Conservation (phyloP, 805 yeast genomes). For the Starmerella tilneyi region DNA sequence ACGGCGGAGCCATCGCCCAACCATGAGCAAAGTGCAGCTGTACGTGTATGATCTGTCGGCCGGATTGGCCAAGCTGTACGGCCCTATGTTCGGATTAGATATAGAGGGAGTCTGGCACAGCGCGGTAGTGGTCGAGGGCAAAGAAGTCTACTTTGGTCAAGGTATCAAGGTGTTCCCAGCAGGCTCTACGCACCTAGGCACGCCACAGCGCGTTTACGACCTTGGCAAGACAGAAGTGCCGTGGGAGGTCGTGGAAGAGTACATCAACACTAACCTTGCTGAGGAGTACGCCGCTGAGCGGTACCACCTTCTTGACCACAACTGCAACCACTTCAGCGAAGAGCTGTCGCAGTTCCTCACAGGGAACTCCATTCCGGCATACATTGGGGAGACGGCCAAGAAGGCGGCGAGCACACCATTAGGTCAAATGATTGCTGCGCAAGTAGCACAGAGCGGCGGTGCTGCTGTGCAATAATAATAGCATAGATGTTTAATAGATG, state of each 20-base stretch:
- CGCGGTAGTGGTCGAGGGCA: constrained; percentile 42
- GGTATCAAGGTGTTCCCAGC: constrained; percentile 44
- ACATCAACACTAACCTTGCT: constrained; percentile 38
- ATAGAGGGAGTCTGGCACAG: constrained; percentile 63
- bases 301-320: constrained; percentile 52
- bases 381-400: constrained; percentile 45
- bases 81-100: constrained; percentile 40
- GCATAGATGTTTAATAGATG: not conserved
- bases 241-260: constrained; percentile 45
- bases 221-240: constrained; percentile 46
- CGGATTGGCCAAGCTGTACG: constrained; percentile 42
- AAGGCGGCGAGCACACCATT: constrained; percentile 42
- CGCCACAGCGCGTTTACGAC: constrained; percentile 43
- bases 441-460: constrained; percentile 25
- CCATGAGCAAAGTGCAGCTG: constrained; percentile 35
- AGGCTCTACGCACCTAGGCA: constrained; percentile 51
- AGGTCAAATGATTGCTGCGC: constrained; percentile 39
- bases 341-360: constrained; percentile 48
- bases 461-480: constrained; percentile 2
- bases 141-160: constrained; percentile 51
- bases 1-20: not conserved
- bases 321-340: constrained; percentile 59
- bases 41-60: constrained; percentile 55
- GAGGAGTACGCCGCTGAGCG: constrained; percentile 39
- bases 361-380: constrained; percentile 45